Evolutionary conservation across 2,329 filamentous ascomycete genomes (phyloP).

Genomic region (Acephala macrosclerotiorum): DNA sequence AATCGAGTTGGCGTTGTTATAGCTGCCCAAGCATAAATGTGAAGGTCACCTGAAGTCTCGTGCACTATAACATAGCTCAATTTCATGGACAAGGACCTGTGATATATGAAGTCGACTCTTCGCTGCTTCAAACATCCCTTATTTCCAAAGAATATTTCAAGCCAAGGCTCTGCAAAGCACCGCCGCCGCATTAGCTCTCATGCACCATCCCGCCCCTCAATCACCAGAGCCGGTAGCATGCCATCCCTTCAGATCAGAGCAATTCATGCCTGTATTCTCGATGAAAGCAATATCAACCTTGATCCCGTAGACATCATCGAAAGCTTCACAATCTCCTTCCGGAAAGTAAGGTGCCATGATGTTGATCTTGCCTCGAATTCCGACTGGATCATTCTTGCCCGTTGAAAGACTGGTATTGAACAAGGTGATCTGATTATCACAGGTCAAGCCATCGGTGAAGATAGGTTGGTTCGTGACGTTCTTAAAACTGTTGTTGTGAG

Average conservation of each 20-base stretch:
- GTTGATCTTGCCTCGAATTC: slow-evolving; percentile 45
- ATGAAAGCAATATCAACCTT: slow-evolving; percentile 49
- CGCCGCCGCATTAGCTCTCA: neutral
- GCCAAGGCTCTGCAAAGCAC: neutral
- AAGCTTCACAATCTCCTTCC: slow-evolving; percentile 11
- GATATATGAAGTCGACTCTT: neutral
- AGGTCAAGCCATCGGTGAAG: slow-evolving; percentile 50
- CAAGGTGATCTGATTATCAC: slow-evolving; percentile 53
- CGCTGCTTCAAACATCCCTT: neutral
- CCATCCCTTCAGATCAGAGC: slow-evolving; percentile 35
- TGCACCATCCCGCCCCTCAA: slow-evolving; percentile 1
- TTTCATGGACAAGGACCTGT: too few relatives aligned
- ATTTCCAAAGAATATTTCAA: neutral
- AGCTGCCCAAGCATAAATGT: too few relatives aligned
- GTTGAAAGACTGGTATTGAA: slow-evolving; percentile 54
- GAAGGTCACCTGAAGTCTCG: too few relatives aligned
- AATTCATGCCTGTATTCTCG: slow-evolving; percentile 48
- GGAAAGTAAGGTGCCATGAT: slow-evolving; percentile 43
- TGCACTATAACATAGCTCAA: too few relatives aligned
- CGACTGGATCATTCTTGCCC: slow-evolving; percentile 42
- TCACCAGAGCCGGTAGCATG: slow-evolving; percentile 22
- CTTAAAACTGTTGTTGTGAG: slow-evolving; percentile 34
- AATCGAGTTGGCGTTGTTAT: too few relatives aligned
- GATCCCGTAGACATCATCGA: slow-evolving; percentile 43
- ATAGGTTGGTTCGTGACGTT: slow-evolving; percentile 63